Evolutionary conservation across 78 protist genomes (phyloP), one percentile per base, ranked within the genome.

Genomic region (Dictyostelium firmibasis): DNA sequence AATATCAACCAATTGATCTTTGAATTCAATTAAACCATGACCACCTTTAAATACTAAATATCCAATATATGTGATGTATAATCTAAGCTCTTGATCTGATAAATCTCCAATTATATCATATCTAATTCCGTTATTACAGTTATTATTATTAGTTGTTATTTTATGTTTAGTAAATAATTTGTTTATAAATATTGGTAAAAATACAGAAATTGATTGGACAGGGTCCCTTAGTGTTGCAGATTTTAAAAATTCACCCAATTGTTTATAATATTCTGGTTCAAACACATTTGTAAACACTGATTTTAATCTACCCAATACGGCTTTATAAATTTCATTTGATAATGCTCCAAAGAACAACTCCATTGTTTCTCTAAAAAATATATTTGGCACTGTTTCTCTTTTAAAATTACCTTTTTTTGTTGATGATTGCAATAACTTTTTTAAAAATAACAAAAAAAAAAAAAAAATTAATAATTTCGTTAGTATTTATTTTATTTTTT

Each of bases 211-310:
- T 43, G 94, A 60, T 50, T 89, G 67, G 1, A 57, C 9, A 4
- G 94, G 94, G 35, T 81, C 77, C 5, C 94, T 33, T 27, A 89
- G 31, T 25, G 87, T 81, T 16, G 87, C 53, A 9, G 86, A n/a
- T 35, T 70, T 81, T 25, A 89, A 47, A 35, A 89, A 53, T 10
- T 29, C 33, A 31, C 87, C 76, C 31, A 79, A 81, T 81, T 81
- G 87, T 69, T 89, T 89, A 67, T 89, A 89, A n/a, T 89, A 89
- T 36, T 89, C 94, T 31, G 94, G 94, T 44, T 89, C 84, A 67
- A 76, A 89, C 0, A 62, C 50, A 75, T 81, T 81, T 11, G 81
- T 36, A 25, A 89, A 89, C 11, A 81, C 72, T 6, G 57, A 18
- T 10, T 33, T 62, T 70, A 89, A 41, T 43, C 77, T 79, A 29